Base-by-base conservation (phyloP, 352 stramenopile genomes). In the Globisporangium carolinianum region DNA sequence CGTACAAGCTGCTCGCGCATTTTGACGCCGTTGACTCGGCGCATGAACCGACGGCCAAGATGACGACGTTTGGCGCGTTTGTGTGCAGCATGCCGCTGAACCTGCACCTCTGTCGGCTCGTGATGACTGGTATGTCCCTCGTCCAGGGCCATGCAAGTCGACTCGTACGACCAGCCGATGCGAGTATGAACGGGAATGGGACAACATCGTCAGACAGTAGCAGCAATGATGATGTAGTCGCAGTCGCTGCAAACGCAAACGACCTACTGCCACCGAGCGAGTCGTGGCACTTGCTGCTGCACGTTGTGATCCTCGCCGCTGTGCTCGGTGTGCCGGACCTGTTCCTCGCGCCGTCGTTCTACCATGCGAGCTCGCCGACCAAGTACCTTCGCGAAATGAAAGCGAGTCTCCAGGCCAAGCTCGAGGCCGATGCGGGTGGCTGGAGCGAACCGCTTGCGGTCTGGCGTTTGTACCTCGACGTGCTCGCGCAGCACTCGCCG, bases 331-430 rank as follows among this genome's bases (percentile, higher is more conserved):
- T 78, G 6, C 83, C 81, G 2, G 81, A 93, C 51, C 51, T 94
- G 12, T 91, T 88, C 59, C 47, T 89, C 9, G 75, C 84, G 68
- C 85, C 85, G 9, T 94, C 85, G 12, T 90, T 87, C 62, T 94
- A 89, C 57, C 85, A 94, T 46, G 67, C 66, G 10, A 55, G 76
- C 15, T 89, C 78, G n/a, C 66, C 81, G 1, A 67, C 71, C 38
- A 72, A 70, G 6, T 94, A 86, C 56, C 55, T 91, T 47, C 65
- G 75, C 11, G 85, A 91, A 53, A 93, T 94, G 85, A 91, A 86
- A 62, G 65, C 71, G 7, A 87, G 79, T 43, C 57, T 91, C 36
- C 65, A 79, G 51, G 76, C 79, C 24, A 94, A 94, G 59, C 60
- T 94, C 4, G 66, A 70, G 8, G 37, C 89, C 15, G 79, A 94